Evolutionary conservation across 1,139 yeast genomes (phyloP).

Genomic region (Taphrina deformans): DNA sequence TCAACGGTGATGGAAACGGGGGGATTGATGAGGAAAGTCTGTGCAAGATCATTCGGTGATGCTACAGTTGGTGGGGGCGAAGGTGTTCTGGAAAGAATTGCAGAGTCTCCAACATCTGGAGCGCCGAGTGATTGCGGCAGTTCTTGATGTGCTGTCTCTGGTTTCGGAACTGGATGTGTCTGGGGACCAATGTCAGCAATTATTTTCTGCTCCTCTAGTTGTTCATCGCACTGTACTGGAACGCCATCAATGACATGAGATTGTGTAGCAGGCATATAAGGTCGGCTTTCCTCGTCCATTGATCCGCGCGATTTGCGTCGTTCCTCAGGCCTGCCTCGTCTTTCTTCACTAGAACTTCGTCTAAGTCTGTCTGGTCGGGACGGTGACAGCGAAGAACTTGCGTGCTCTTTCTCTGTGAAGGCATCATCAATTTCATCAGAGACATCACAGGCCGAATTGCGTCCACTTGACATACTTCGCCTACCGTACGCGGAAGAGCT

Average conservation of each 20-base stretch:
- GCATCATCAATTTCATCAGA: constrained; percentile 9
- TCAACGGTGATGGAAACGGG: neutral
- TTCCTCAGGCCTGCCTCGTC: neutral
- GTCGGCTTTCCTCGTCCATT: constrained; percentile 25
- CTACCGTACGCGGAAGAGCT: neutral
- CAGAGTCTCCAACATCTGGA: neutral
- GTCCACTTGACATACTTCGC: constrained; percentile 7
- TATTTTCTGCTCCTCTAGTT: constrained; percentile 21
- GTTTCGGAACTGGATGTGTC: constrained; percentile 19
- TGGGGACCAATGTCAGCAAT: constrained; percentile 32
- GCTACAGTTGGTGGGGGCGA: constrained; percentile 5
- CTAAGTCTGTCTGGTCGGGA: neutral
- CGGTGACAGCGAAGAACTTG: neutral
- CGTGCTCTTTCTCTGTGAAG: constrained; percentile 6
- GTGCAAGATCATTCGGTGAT: neutral
- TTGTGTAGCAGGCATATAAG: constrained; percentile 23
- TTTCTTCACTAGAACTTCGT: constrained; percentile 17
- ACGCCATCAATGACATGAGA: constrained; percentile 24
- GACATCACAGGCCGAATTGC: neutral
- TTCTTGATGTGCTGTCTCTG: constrained; percentile 14
- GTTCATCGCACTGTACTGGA: constrained; percentile 13
- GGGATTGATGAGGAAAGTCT: neutral
- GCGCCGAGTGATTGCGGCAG: neutral
- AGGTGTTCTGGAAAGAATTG: constrained; percentile 6
- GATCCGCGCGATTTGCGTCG: constrained; percentile 24